Conservation (phyloP, 1,284 basidiomycete genomes). For the Singerocomus inundabilis region DNA sequence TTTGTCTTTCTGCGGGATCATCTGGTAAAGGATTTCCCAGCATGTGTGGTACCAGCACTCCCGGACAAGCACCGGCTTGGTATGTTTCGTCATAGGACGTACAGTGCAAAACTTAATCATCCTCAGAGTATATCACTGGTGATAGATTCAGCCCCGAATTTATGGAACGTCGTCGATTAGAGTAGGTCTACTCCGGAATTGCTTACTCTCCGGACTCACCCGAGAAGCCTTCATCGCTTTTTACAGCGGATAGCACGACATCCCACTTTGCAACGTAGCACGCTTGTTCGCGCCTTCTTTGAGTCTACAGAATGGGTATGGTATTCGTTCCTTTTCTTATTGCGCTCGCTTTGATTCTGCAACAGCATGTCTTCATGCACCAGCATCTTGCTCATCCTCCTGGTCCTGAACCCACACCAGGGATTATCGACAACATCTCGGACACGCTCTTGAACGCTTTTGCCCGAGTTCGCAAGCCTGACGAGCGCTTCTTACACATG, state of each 20-base stretch:
- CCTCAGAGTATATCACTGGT: constrained; percentile 91
- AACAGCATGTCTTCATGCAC: constrained; percentile 92
- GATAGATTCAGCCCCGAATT: constrained; percentile 97
- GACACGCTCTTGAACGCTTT: constrained; percentile 97
- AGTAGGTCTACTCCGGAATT: constrained; percentile 49
- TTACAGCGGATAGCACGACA: constrained; percentile 88
- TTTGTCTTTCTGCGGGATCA: constrained; percentile 94
- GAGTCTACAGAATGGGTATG: constrained; percentile 96
- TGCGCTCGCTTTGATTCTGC: constrained; percentile 8
- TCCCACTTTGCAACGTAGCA: constrained; percentile 91
- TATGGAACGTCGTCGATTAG: constrained; percentile 86
- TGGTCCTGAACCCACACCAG: constrained; percentile 70
- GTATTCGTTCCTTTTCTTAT: constrained; percentile 1
- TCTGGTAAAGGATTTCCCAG: constrained; percentile 90
- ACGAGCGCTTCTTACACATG: constrained; percentile 93
- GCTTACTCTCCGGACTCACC: constrained; percentile 13
- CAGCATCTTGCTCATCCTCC: constrained; percentile 89
- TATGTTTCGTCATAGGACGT: constrained; percentile 40
- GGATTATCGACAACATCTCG: constrained; percentile 91
- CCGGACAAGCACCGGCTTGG: constrained; percentile 96
- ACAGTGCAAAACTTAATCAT: constrained; percentile 5
- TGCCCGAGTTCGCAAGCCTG: constrained; percentile 92
- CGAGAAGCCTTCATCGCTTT: constrained; percentile 83
- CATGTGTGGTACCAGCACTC: constrained; percentile 92
- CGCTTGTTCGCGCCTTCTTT: constrained; percentile 88